Evolutionary conservation across 1,284 basidiomycete species (phyloP).

Genomic region (Erythrobasidium hasegawianum): DNA sequence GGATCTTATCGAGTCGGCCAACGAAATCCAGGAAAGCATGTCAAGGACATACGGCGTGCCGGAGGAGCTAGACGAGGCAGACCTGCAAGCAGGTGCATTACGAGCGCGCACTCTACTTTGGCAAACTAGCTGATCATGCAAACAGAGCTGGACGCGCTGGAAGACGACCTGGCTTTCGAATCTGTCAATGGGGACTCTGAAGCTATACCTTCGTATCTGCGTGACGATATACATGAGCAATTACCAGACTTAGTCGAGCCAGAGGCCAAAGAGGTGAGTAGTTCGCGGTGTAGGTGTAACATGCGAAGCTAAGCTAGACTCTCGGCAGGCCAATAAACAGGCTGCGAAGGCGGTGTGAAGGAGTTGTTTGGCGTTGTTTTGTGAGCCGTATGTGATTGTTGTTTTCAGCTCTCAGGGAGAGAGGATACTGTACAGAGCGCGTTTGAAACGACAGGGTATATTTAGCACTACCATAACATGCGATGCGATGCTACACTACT

Average conservation of each 20-base stretch:
- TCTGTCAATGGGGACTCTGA: slow-evolving; percentile 63
- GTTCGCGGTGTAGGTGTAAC: not conserved
- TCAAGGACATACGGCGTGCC: slow-evolving; percentile 93
- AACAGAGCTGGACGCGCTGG: slow-evolving; percentile 81
- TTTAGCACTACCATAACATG: not conserved
- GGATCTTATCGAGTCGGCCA: slow-evolving; percentile 91
- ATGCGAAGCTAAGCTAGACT: not conserved
- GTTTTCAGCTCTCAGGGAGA: too few species aligned
- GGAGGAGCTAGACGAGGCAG: slow-evolving; percentile 95
- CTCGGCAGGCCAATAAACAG: slow-evolving; percentile 19
- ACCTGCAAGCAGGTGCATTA: slow-evolving; percentile 72
- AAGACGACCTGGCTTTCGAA: slow-evolving; percentile 57
- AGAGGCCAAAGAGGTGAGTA: slow-evolving; percentile 18
- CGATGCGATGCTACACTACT: slow-evolving; percentile 6
- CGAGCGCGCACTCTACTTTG: not conserved
- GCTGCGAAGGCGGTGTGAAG: slow-evolving; percentile 29
- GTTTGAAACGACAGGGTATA: too few species aligned
- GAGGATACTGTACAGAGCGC: too few species aligned
- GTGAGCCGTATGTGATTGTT: not conserved
- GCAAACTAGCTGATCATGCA: not conserved
- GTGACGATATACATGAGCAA: slow-evolving; percentile 67
- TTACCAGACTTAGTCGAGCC: slow-evolving; percentile 80
- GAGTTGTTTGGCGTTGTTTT: not conserved
- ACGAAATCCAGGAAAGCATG: slow-evolving; percentile 93
- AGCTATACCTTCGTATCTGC: slow-evolving; percentile 77